Base-by-base conservation (phyloP, 495 filamentous ascomycete genomes). In the Hapsidospora chrysogenum region DNA sequence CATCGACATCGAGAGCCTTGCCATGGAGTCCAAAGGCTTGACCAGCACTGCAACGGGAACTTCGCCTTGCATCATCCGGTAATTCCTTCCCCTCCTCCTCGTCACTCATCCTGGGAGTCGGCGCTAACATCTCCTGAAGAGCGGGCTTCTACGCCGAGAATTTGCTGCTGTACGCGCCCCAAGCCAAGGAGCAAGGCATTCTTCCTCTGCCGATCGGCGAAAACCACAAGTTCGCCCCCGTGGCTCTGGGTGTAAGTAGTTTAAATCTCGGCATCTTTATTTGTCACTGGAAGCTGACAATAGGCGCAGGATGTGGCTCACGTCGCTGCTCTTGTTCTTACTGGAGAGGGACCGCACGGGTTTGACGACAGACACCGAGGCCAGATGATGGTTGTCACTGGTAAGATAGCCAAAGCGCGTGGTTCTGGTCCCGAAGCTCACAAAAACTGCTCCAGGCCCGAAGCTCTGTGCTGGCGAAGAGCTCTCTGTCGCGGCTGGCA, bases 111-210 rank as follows among this genome's bases (percentile, higher is more conserved):
- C 11, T 29, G 15, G 8, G 9, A 15, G 8, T n/a, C 4, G 35
- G 17, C 10, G 17, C 3, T 28, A 10, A 17, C 11, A n/a, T n/a
- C 6, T 14, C 9, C 30, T 34, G 34, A 16, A 10, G n/a, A 4
- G 63, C 64, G 31, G 65, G 68, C 3, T 70, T 74, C 34, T 71
- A 72, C 28, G 64, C 66, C 3, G 68, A 72, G 49, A 72, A 72
- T 30, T 51, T 71, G n/a, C 53, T 72, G 1, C 39, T 59, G 0
- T 70, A 72, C 39, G 49, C 60, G 8, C 48, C 49, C 13, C 64
- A 71, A 41, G 59, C 60, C 6, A 51, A 64, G 33, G 43, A 51
- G 17, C 53, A 64, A 22, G 60, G 61, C 0, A 37, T 54, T 2
- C 43, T 71, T n/a, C 64, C 66, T 1, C 36, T 70, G 9, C 69